These are phyloP conservation scores for Ophiostoma australiae DNA, from an alignment of 2,329 filamentous ascomycete species.

Conservation along the genomic window DNA sequence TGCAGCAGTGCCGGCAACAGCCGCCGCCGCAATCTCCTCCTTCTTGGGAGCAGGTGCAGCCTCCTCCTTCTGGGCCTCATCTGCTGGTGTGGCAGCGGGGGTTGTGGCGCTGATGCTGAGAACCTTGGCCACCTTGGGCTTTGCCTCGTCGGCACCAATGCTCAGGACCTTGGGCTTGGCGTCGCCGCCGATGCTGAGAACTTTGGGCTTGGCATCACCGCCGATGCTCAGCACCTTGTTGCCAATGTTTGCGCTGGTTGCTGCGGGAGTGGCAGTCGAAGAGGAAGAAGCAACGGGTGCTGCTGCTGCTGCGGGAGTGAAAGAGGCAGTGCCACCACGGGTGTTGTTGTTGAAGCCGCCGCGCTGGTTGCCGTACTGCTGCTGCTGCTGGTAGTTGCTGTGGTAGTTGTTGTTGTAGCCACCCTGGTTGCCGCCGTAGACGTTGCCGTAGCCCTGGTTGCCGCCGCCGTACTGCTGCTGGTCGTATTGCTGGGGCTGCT, in stretches of 20 bases:
- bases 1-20: slow-evolving; percentile 34
- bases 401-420: slow-evolving; percentile 35
- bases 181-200: slow-evolving; percentile 63
- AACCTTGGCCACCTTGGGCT: slow-evolving; percentile 61
- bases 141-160: slow-evolving; percentile 49
- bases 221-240: slow-evolving; percentile 62
- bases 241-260: slow-evolving; percentile 44
- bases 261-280: slow-evolving; percentile 46
- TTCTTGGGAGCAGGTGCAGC: slow-evolving; percentile 17
- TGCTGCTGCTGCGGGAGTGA: slow-evolving; percentile 39
- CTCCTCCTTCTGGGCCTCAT: slow-evolving; percentile 13
- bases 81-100: slow-evolving; percentile 36
- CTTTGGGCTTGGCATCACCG: slow-evolving; percentile 56
- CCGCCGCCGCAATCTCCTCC: slow-evolving; percentile 18
- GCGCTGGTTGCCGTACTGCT: slow-evolving; percentile 30
- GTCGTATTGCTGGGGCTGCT: slow-evolving; percentile 45
- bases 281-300: slow-evolving; percentile 32
- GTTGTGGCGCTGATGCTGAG: slow-evolving; percentile 58
- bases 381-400: slow-evolving; percentile 47
- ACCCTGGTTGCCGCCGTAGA: slow-evolving; percentile 24
- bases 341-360: slow-evolving; percentile 27
- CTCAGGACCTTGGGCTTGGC: slow-evolving; percentile 59
- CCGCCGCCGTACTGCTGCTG: slow-evolving; percentile 40
- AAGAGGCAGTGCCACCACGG: slow-evolving; percentile 33
- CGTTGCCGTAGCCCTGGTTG: slow-evolving; percentile 33